Evolutionary conservation across 129 eudicot species (phyloP).

Genomic region (Dittrichia graveolens): DNA sequence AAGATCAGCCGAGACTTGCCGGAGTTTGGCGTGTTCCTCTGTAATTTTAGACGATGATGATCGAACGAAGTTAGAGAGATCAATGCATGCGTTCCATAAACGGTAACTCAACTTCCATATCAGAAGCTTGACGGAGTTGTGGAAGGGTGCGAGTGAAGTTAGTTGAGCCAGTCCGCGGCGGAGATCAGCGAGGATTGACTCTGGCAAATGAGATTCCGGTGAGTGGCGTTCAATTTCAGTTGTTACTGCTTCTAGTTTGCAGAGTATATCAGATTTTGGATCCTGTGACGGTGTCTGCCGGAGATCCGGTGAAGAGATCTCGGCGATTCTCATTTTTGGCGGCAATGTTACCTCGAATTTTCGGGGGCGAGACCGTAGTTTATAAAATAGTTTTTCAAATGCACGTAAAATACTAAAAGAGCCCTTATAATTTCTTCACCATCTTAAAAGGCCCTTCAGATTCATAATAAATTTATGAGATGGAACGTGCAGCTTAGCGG

Average conservation of each 20-base stretch:
- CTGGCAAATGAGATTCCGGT: conserved; percentile 44
- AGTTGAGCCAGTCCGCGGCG: conserved; percentile 52
- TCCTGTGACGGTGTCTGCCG: conserved; percentile 40
- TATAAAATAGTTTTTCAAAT: neutral
- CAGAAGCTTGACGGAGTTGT: conserved; percentile 64
- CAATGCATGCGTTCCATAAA: conserved; percentile 90
- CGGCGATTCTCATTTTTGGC: conserved; percentile 82
- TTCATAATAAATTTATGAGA: no score
- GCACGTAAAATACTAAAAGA: neutral
- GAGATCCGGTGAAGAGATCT: conserved; percentile 75
- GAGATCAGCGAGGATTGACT: conserved; percentile 49
- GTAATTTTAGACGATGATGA: conserved; percentile 38
- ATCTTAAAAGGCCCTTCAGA: no score
- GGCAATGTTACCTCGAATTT: conserved; percentile 37
- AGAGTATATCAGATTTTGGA: conserved; percentile 36
- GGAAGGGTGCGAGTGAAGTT: conserved; percentile 59
- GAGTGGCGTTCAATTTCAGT: conserved; percentile 54
- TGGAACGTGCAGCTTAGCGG: no score
- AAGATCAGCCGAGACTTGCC: conserved; percentile 70
- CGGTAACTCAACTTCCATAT: conserved; percentile 92
- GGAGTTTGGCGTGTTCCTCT: conserved; percentile 74
- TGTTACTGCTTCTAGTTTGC: conserved; percentile 56
- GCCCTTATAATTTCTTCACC: no score
- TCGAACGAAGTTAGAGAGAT: conserved; percentile 60
- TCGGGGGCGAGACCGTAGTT: neutral